Base-by-base conservation (phyloP, 164 flowering plant species). In the Litsea cubeba region DNA sequence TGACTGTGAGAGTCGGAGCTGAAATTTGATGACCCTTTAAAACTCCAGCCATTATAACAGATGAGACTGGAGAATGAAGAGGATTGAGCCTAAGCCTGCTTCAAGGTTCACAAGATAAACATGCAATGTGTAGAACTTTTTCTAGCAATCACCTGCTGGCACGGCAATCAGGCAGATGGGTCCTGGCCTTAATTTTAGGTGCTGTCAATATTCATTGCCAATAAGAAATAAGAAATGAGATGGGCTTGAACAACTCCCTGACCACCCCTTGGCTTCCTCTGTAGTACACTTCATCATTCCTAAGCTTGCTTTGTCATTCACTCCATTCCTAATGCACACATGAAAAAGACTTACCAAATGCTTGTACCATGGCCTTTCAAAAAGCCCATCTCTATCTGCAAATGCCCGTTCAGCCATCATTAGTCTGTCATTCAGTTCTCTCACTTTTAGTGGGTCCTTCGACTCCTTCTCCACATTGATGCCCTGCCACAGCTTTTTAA, bases 401-500 rank as follows among this genome's bases (percentile, higher is more conserved):
- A 91, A 87, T 79, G 91, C 95, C 72, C 91, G 86, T 75, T 91
- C 93, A 40, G 93, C 85, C 95, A 89, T 87, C 93, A 89, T 89
- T 64, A 88, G 73, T 35, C 93, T 84, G 80, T 91, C 91, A 76
- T 89, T 89, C 49, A 90, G 72, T 76, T 87, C 95, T 82, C 92
- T 84, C 69, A 77, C 87, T 77, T 78, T 75, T 24, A 73, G 50
- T 20, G 74, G 65, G 15, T 81, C 76, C 57, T 32, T 32, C 7
- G 5, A 32, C 6, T 32, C 40, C 20, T 72, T 72, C 79, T 81
- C 86, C 85, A 76, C 69, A 76, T 72, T 23, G 83, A 76, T 78
- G 64, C 62, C 89, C 87, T 83, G 17, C 79, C 76, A 81, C 74
- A 80, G 40, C 40, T 72, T 72, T 80, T 73, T 15, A 88, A 74